Conservation (phyloP, 164 flowering plant genomes). For the grape (Vitis vinifera) region ASM3070453v1 NC_081810.1:19825501-19826000, state of each 20-base stretch:
- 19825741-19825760: constrained; percentile 76
- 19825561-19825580: too few relatives aligned
- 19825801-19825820: constrained; percentile 35
- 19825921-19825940: neutral
- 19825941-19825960: neutral
- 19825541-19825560: too few relatives aligned
- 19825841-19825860: neutral
- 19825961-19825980: neutral
- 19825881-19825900: neutral
- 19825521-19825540: too few relatives aligned
- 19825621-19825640: neutral
- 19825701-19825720: constrained; percentile 78
- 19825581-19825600: too few relatives aligned
- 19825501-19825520: too few relatives aligned
- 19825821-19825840: neutral
- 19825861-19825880: neutral
- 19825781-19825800: constrained; percentile 99
- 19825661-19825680: constrained; percentile 96
- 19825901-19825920: neutral
- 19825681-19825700: constrained; percentile 95
- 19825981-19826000: constrained; percentile 56
- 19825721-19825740: constrained; percentile 92
- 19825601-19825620: neutral
- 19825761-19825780: constrained; percentile 90
- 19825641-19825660: constrained; percentile 7